These are phyloP conservation scores for Fragaria nilgerrensis DNA, from an alignment of 306 rosid species.

Conservation along the genomic window DNA sequence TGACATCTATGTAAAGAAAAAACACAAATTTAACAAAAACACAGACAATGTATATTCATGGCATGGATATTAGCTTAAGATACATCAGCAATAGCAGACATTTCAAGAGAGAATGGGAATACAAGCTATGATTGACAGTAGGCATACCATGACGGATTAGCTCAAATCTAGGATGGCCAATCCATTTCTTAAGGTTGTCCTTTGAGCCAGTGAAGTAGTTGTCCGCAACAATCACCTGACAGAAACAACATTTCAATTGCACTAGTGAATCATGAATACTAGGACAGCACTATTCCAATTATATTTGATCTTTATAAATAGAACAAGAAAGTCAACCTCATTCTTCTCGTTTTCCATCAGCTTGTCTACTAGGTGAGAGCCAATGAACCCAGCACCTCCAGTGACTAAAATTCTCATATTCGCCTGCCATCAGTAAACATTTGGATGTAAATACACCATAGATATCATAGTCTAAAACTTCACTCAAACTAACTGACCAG, in stretches of 20 bases:
- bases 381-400: slow-evolving; percentile 99
- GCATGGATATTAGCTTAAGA: not conserved
- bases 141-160: slow-evolving; percentile 88
- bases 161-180: slow-evolving; percentile 97
- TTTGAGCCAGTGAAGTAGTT: slow-evolving; percentile 94
- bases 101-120: not conserved
- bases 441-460: not conserved
- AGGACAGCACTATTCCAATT: not conserved
- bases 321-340: slow-evolving; percentile 48
- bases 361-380: slow-evolving; percentile 93
- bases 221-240: slow-evolving; percentile 83
- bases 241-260: slow-evolving; percentile 6
- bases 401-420: slow-evolving; percentile 93
- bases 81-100: not conserved
- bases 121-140: not conserved
- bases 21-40: not conserved
- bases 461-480: not conserved
- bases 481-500: not conserved
- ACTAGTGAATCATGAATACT: not conserved
- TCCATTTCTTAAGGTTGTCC: slow-evolving; percentile 91
- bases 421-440: slow-evolving; percentile 42
- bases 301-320: not conserved
- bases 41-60: not conserved
- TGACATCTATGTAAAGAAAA: slow-evolving; percentile 55
- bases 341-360: slow-evolving; percentile 96